Conservation (phyloP, 1,139 yeast genomes). For the Sugiyamaella sp. region DNA sequence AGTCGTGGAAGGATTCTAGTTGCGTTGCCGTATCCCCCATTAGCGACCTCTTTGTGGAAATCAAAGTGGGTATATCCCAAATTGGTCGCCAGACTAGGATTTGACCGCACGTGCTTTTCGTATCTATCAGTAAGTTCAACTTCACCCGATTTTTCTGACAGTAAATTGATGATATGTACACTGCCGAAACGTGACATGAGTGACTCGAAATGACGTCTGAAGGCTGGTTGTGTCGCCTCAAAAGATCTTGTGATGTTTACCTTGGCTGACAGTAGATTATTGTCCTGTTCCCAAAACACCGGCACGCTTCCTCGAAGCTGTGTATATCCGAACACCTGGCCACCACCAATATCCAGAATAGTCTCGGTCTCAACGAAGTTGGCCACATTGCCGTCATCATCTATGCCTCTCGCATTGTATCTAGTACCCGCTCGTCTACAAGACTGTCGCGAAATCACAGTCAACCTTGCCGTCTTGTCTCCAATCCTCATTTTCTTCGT, state of each 20-base stretch:
- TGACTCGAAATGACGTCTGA: slow-evolving; percentile 74
- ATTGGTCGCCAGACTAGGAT: slow-evolving; percentile 45
- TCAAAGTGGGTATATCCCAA: slow-evolving; percentile 75
- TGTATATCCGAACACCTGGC: slow-evolving; percentile 70
- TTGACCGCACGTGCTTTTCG: slow-evolving; percentile 53
- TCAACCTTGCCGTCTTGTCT: slow-evolving; percentile 57
- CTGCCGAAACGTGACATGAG: slow-evolving; percentile 78
- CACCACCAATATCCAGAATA: slow-evolving; percentile 59
- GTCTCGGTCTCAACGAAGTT: slow-evolving; percentile 96
- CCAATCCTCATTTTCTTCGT: slow-evolving; percentile 61
- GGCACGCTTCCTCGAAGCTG: slow-evolving; percentile 96
- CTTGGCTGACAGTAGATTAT: slow-evolving; percentile 73
- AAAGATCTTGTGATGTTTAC: slow-evolving; percentile 83
- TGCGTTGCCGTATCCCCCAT: slow-evolving; percentile 87
- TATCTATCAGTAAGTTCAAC: slow-evolving; percentile 71
- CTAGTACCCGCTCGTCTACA: slow-evolving; percentile 97
- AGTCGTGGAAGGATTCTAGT: slow-evolving; percentile 66
- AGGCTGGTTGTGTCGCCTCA: slow-evolving; percentile 92
- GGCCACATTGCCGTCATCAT: slow-evolving; percentile 93
- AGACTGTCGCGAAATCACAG: slow-evolving; percentile 88
- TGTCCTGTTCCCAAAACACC: slow-evolving; percentile 97
- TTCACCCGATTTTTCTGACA: slow-evolving; percentile 80
- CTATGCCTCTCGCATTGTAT: slow-evolving; percentile 91
- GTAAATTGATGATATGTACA: slow-evolving; percentile 79
- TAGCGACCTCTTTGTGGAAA: slow-evolving; percentile 88